Evolutionary conservation across 805 yeast species (phyloP).

Genomic region (Ascoidea rubescens): DNA sequence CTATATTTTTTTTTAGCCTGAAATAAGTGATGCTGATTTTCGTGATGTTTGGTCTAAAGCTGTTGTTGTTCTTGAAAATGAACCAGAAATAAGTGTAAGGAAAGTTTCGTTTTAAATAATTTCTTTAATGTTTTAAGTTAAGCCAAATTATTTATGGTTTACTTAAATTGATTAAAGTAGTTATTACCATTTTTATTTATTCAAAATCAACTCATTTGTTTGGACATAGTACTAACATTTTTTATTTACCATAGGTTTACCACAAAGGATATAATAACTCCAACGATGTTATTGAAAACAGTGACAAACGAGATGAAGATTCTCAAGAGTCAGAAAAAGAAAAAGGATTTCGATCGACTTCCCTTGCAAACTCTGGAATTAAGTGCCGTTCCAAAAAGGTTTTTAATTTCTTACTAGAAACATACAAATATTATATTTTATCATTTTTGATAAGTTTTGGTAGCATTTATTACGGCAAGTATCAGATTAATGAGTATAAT

Average conservation of each 20-base stretch:
- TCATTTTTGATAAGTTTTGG: slow-evolving; percentile 7
- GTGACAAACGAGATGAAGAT: background rate
- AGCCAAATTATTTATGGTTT: background rate
- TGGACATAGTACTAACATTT: no score
- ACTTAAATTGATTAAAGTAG: slow-evolving; percentile 1
- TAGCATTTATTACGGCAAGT: slow-evolving; percentile 17
- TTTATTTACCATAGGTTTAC: background rate
- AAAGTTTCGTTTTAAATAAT: slow-evolving; percentile 37
- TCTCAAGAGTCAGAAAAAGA: slow-evolving; percentile 9
- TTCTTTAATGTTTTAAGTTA: slow-evolving; percentile 5
- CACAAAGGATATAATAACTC: background rate
- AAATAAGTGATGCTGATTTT: slow-evolving; percentile 47
- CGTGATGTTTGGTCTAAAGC: slow-evolving; percentile 63
- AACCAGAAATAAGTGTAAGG: slow-evolving; percentile 69
- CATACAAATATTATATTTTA: slow-evolving; percentile 14
- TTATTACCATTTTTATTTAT: background rate
- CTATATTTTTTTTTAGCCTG: slow-evolving; percentile 11
- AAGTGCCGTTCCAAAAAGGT: slow-evolving; percentile 43
- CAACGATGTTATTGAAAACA: background rate
- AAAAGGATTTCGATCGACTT: slow-evolving; percentile 57
- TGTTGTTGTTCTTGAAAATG: slow-evolving; percentile 42
- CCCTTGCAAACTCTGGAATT: slow-evolving; percentile 46
- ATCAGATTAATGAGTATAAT: slow-evolving; percentile 23
- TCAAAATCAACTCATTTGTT: no score
- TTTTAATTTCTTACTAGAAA: slow-evolving; percentile 23